Base-by-base conservation (phyloP, 805 yeast species). In the Isabelozyma heimii region DNA sequence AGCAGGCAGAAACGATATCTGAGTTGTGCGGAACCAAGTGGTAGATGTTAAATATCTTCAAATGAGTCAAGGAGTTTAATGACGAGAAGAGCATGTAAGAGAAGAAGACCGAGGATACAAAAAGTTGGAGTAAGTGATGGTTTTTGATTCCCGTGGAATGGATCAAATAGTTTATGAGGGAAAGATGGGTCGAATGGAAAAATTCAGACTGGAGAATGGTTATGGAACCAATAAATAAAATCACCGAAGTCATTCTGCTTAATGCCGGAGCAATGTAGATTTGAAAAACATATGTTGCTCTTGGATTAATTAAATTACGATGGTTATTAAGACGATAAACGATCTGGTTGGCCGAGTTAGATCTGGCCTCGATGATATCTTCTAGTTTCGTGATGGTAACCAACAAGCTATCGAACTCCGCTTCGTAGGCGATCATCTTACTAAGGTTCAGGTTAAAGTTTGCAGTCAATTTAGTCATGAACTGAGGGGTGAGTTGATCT, bases 1-100 rank as follows among this genome's bases (percentile, higher is more conserved):
- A 89, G 33, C 89, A 76, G 17, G 87, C 78, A 13, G 89, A 83
- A 0, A 88, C 86, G 0, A 89, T 85, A 60, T 86, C 92, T 0
- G 92, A 84, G 46, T 83, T 78, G 52, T 77, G 77, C 15, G 85
- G 82, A 12, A 87, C 90, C 49, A 89, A 74, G 52, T 87, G 91
- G 62, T 88, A 89, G 63, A 86, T 76, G 60, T 86, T 85, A 73
- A 89, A 89, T 5, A 89, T 69, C 51, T 84, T 82, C 50, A 89
- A 75, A 43, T 80, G 77, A 4, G 91, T 80, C 45, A 89, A 73
- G 20, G 91, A 82, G 28, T 79, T 75, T 60, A 87, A 73, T 1
- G 94, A 77, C 27, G 85, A 73, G n/a, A 81, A 54, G 50, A 87
- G 75, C 91, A 89, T 87, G 65, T 82, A 87, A 2, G 82, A 76